These are phyloP conservation scores for Parietaria judaica DNA, from an alignment of 306 rosid genomes.

Conservation along the genomic window DNA sequence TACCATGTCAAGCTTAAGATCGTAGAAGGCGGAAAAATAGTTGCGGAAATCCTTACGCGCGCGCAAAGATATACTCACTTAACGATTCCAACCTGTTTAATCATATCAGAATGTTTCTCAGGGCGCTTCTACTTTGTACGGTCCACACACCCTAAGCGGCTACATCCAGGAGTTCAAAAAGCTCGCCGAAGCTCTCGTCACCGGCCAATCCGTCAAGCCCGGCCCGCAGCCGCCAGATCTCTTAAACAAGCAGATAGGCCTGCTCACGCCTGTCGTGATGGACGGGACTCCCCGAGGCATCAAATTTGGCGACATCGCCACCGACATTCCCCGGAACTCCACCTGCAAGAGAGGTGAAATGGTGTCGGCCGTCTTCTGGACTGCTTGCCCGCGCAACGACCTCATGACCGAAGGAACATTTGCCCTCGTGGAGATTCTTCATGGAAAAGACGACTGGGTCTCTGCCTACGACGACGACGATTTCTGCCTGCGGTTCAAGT, in stretches of 20 bases:
- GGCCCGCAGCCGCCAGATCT: conserved; percentile 92
- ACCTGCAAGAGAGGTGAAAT: conserved; percentile 55
- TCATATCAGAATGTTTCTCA: conserved; percentile 6
- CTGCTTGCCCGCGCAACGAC: conserved; percentile 88
- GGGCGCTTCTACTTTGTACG: conserved; percentile 90
- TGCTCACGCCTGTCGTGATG: conserved; percentile 68
- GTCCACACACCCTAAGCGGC: conserved; percentile 79
- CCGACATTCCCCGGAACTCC: conserved; percentile 58
- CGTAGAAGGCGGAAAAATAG: too few species aligned
- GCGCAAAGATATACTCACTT: too few species aligned
- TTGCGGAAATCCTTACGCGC: too few species aligned
- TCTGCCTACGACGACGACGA: conserved; percentile 87
- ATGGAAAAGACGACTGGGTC: conserved; percentile 50
- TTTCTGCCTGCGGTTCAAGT: conserved; percentile 74
- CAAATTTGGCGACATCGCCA: conserved; percentile 57
- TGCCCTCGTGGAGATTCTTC: conserved; percentile 68
- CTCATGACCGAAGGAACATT: conserved; percentile 92
- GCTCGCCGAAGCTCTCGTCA: conserved; percentile 56
- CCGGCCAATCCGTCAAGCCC: conserved; percentile 27
- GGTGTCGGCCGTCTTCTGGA: conserved; percentile 66
- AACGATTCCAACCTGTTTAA: too few species aligned
- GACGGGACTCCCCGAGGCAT: conserved; percentile 58
- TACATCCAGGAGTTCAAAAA: conserved; percentile 88
- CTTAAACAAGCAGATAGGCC: conserved; percentile 57
- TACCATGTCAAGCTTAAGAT: too few species aligned